Evolutionary conservation across 1,284 basidiomycete species (phyloP).

Genomic region (Cryptococcus sp.): DNA sequence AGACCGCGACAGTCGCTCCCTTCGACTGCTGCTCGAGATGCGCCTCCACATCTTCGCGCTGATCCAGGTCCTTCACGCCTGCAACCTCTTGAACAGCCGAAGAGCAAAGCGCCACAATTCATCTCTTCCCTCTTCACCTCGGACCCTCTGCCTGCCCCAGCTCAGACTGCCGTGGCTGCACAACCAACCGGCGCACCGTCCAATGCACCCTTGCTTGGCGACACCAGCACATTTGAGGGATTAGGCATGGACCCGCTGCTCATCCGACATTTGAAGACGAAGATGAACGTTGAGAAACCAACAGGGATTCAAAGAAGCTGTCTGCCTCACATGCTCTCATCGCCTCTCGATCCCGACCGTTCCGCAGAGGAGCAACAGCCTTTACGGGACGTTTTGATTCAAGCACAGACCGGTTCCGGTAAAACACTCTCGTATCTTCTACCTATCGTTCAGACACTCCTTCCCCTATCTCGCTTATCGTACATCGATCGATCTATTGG

Average conservation of each 20-base stretch:
- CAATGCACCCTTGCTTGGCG: slow-evolving; percentile 71
- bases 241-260: slow-evolving; percentile 81
- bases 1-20: slow-evolving; percentile 1
- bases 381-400: slow-evolving; percentile 85
- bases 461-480: slow-evolving; percentile 81
- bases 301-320: slow-evolving; percentile 87
- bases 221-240: slow-evolving; percentile 71
- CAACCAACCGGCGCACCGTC: slow-evolving; percentile 61
- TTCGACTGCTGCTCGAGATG: neutral
- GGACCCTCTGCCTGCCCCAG: slow-evolving; percentile 37
- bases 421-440: slow-evolving; percentile 95
- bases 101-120: slow-evolving; percentile 60
- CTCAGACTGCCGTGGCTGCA: slow-evolving; percentile 5
- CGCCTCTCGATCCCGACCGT: slow-evolving; percentile 39
- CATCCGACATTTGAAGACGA: slow-evolving; percentile 72
- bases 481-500: slow-evolving; percentile 86
- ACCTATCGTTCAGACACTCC: slow-evolving; percentile 89
- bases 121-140: slow-evolving; percentile 91
- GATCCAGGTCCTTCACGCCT: slow-evolving; percentile 17
- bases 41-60: neutral
- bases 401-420: slow-evolving; percentile 97
- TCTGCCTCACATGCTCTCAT: slow-evolving; percentile 68
- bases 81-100: slow-evolving; percentile 2
- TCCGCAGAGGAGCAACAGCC: slow-evolving; percentile 31
- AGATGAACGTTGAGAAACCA: slow-evolving; percentile 81